Percentiles rank a stretch among this genome's conserved stretches.
Conservation (phyloP, 2,329 filamentous ascomycete species). For the Colletotrichum tanaceti region DNA sequence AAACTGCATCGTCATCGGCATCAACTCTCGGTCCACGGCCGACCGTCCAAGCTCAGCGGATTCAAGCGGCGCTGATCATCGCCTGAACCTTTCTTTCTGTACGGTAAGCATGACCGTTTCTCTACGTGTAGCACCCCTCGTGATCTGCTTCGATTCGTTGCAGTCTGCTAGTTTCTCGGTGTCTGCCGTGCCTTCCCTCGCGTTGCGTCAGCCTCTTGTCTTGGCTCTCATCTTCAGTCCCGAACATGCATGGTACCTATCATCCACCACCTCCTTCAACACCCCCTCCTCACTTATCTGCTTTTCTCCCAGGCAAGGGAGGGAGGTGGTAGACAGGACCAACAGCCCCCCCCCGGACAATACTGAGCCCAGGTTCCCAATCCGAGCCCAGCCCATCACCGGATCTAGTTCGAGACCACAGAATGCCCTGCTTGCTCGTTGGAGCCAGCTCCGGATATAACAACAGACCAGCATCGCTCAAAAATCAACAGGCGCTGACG, state of each 20-base stretch:
- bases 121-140: constrained; percentile 4
- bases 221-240: background rate
- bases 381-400: constrained; percentile 9
- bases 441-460: constrained; percentile 14
- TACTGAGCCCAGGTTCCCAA: constrained; percentile 7
- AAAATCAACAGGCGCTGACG: constrained; percentile 25
- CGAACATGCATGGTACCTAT: constrained; percentile 12
- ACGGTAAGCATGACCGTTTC: constrained; percentile 27
- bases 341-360: constrained; percentile 3
- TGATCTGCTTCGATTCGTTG: constrained; percentile 25
- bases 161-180: constrained; percentile 2
- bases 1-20: constrained; percentile 13
- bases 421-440: constrained; percentile 13
- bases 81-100: constrained; percentile 14
- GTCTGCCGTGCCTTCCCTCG: background rate
- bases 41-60: background rate
- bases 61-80: constrained; percentile 6
- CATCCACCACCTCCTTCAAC: constrained; percentile 19
- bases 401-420: constrained; percentile 11
- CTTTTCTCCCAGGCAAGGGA: constrained; percentile 4
- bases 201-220: background rate
- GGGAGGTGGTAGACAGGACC: background rate
- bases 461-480: constrained; percentile 16
- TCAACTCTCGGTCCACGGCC: background rate
- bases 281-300: constrained; percentile 6